Evolutionary conservation across 306 rosid genomes (phyloP).

Genomic region (Fagus crenata): DNA sequence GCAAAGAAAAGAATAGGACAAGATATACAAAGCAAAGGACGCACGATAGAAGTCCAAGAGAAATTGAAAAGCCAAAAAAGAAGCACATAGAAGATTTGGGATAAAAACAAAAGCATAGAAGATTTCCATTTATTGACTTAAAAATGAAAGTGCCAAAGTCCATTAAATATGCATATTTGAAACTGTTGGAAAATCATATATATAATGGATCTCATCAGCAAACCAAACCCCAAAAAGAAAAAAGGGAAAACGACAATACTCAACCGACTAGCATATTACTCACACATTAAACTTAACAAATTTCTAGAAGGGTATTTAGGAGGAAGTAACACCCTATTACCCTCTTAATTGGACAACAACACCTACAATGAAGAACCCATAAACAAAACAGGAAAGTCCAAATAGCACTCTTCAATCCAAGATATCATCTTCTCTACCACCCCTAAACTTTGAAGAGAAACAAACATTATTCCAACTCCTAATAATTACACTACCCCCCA

Average conservation of each 20-base stretch:
- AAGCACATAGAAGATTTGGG: not conserved
- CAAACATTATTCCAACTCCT: not conserved
- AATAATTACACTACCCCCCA: not conserved
- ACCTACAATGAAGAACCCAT: not conserved
- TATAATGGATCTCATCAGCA: not conserved
- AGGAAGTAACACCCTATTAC: not conserved
- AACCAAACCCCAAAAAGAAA: not conserved
- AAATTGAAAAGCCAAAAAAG: not conserved
- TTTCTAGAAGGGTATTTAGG: not conserved
- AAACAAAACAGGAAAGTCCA: not conserved
- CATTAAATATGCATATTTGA: not conserved
- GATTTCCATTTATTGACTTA: not conserved
- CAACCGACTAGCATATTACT: not conserved
- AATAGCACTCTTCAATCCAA: not conserved
- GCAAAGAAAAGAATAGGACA: not conserved
- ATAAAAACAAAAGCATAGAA: not conserved
- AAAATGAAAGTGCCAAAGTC: not conserved
- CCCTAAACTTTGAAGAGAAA: not conserved
- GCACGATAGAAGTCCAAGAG: not conserved
- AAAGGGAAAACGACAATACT: not conserved
- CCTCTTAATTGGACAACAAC: not conserved
- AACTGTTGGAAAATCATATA: not conserved
- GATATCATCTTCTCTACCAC: not conserved
- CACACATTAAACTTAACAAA: not conserved
- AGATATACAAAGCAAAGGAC: not conserved